phyloP scores from a whole-genome alignment of 1,284 basidiomycete species.

The Trametes hirsuta region DNA sequence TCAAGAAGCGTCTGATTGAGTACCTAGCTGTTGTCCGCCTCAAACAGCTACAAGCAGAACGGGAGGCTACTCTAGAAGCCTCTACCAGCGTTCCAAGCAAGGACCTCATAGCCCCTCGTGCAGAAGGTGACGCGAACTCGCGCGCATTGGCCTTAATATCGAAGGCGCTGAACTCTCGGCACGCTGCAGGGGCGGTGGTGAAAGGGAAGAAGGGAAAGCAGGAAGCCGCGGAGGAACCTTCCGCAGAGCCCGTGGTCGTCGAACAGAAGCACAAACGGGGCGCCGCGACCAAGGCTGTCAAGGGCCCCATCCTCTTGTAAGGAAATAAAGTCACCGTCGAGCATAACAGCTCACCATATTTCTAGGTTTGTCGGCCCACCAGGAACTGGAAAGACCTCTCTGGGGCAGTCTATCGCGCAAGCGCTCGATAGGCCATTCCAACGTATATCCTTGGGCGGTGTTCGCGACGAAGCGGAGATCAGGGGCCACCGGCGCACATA shows the following conservation, averaged over 20 bases:
- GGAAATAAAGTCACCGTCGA: slow-evolving; percentile 28
- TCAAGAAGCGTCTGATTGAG: slow-evolving; percentile 89
- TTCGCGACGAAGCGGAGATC: slow-evolving; percentile 91
- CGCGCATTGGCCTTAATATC: slow-evolving; percentile 19
- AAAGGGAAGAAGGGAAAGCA: slow-evolving; percentile 1
- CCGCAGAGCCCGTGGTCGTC: background rate
- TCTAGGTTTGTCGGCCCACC: slow-evolving; percentile 79
- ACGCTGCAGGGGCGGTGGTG: slow-evolving; percentile 11
- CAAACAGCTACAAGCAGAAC: slow-evolving; percentile 57
- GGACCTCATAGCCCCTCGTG: slow-evolving; percentile 1
- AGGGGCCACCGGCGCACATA: slow-evolving; percentile 91
- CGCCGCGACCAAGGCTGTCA: slow-evolving; percentile 47
- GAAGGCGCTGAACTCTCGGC: slow-evolving; percentile 20
- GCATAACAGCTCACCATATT: background rate
- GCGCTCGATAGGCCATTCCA: slow-evolving; percentile 87
- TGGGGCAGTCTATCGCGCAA: slow-evolving; percentile 86
- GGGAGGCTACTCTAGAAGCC: slow-evolving; percentile 32
- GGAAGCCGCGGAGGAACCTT: background rate
- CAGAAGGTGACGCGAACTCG: slow-evolving; percentile 23
- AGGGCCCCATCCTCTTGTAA: slow-evolving; percentile 84
- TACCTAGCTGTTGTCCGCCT: slow-evolving; percentile 88
- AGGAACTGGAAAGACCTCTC: slow-evolving; percentile 84
- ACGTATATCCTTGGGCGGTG: slow-evolving; percentile 90
- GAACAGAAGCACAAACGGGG: slow-evolving; percentile 5
- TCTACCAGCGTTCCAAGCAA: background rate